Percentiles rank a stretch among this genome's conserved stretches.
Evolutionary conservation across 78 protist genomes (phyloP).

Genomic region (Guillardia theta): DNA sequence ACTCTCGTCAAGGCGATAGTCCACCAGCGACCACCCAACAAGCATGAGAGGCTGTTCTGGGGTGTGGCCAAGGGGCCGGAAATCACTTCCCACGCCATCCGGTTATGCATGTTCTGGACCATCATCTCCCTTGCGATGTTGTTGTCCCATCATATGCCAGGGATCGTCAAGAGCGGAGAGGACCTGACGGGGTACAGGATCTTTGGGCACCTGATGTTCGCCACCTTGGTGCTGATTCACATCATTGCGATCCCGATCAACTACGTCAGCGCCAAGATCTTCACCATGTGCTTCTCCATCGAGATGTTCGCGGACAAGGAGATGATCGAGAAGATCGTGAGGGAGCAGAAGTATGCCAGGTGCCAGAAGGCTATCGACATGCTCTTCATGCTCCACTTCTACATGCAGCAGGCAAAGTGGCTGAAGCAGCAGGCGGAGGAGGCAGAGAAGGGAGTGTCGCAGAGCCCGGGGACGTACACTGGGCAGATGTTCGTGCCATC

Average conservation of each 20-base stretch:
- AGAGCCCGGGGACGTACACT: no score
- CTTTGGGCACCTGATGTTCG: not conserved
- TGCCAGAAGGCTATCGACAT: slow-evolving; percentile 15
- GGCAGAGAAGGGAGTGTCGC: not conserved
- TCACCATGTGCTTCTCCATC: not conserved
- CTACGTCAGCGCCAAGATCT: not conserved
- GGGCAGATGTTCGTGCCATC: not conserved
- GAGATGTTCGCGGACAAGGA: not conserved
- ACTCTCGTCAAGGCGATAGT: no score
- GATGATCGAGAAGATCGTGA: not conserved
- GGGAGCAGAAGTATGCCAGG: not conserved
- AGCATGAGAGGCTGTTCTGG: slow-evolving; percentile 14
- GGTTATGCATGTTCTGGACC: not conserved
- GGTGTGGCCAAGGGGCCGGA: not conserved
- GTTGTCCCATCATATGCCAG: not conserved
- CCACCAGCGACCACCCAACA: not conserved
- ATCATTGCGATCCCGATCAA: not conserved
- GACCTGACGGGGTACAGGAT: not conserved
- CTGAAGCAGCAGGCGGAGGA: not conserved
- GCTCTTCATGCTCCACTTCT: not conserved
- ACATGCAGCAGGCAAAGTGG: not conserved
- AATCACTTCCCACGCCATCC: not conserved
- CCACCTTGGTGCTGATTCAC: not conserved
- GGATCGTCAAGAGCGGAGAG: not conserved
- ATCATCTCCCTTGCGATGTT: not conserved